Conservation (phyloP, 306 rosid genomes). For the Vigna unguiculata region DNA sequence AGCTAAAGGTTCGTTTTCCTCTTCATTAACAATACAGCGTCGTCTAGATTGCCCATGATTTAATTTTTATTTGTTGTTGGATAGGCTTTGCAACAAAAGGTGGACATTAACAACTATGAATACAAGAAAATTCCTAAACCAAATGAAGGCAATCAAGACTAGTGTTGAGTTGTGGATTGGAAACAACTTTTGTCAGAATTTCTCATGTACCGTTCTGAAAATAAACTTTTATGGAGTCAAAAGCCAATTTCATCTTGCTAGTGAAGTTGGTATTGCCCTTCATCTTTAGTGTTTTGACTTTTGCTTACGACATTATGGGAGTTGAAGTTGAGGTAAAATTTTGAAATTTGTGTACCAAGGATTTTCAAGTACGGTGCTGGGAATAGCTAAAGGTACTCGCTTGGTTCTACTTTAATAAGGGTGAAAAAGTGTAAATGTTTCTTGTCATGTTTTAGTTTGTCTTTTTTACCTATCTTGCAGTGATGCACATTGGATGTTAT, state of each 20-base stretch:
- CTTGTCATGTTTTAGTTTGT: slow-evolving; percentile 34
- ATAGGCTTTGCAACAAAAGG: slow-evolving; percentile 74
- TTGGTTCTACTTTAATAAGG: slow-evolving; percentile 36
- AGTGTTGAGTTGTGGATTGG: slow-evolving; percentile 37
- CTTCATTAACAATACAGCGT: slow-evolving; percentile 23
- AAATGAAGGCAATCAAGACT: slow-evolving; percentile 53
- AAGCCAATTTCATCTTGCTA: slow-evolving; percentile 33
- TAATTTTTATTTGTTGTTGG: slow-evolving; percentile 34
- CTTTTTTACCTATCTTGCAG: slow-evolving; percentile 27
- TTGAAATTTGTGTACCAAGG: slow-evolving; percentile 25
- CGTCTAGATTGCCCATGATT: slow-evolving; percentile 32
- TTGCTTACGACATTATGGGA: slow-evolving; percentile 32
- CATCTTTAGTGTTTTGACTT: slow-evolving; percentile 35
- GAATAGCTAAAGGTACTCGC: slow-evolving; percentile 34
- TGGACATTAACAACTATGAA: slow-evolving; percentile 74
- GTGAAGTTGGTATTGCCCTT: slow-evolving; percentile 27
- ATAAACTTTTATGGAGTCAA: neutral
- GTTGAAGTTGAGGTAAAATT: slow-evolving; percentile 35
- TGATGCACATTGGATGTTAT: slow-evolving; percentile 41
- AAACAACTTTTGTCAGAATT: neutral
- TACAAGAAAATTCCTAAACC: slow-evolving; percentile 81
- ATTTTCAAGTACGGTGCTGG: slow-evolving; percentile 16
- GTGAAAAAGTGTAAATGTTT: slow-evolving; percentile 23
- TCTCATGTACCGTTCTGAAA: slow-evolving; percentile 27
- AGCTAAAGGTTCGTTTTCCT: slow-evolving; percentile 64